Conservation (phyloP, 1,139 yeast genomes). For the Taphrina betulina region DNA sequence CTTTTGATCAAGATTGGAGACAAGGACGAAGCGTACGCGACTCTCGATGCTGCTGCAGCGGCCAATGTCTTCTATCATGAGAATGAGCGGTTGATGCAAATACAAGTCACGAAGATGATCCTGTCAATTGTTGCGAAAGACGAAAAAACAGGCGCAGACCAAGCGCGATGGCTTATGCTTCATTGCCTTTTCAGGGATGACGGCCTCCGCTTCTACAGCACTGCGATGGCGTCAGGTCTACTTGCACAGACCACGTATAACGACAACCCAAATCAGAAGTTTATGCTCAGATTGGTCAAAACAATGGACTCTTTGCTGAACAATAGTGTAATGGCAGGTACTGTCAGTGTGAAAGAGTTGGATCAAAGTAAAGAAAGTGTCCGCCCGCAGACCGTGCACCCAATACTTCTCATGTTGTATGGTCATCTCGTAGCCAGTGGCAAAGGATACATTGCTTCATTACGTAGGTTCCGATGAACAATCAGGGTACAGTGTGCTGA, state of each 20-base stretch:
- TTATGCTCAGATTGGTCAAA: slow-evolving; percentile 80
- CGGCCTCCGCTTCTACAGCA: slow-evolving; percentile 63
- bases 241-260: slow-evolving; percentile 61
- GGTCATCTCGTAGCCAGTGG: slow-evolving; percentile 80
- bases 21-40: slow-evolving; percentile 66
- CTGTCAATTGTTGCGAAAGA: slow-evolving; percentile 61
- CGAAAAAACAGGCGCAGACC: slow-evolving; percentile 54
- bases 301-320: slow-evolving; percentile 72
- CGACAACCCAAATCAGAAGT: slow-evolving; percentile 83
- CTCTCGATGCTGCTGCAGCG: slow-evolving; percentile 69
- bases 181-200: slow-evolving; percentile 74
- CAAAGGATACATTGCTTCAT: slow-evolving; percentile 73
- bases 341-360: slow-evolving; percentile 57
- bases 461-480: slow-evolving; percentile 45
- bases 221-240: slow-evolving; percentile 64
- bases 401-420: slow-evolving; percentile 71
- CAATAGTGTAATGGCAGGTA: slow-evolving; percentile 62
- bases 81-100: slow-evolving; percentile 54
- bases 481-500: no score
- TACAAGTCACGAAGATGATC: slow-evolving; percentile 55
- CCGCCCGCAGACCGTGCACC: slow-evolving; percentile 48
- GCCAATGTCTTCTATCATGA: slow-evolving; percentile 75
- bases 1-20: slow-evolving; percentile 62
- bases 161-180: slow-evolving; percentile 62
- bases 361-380: slow-evolving; percentile 42